Conservation (phyloP, 805 yeast genomes). For the Pichia exigua region DNA sequence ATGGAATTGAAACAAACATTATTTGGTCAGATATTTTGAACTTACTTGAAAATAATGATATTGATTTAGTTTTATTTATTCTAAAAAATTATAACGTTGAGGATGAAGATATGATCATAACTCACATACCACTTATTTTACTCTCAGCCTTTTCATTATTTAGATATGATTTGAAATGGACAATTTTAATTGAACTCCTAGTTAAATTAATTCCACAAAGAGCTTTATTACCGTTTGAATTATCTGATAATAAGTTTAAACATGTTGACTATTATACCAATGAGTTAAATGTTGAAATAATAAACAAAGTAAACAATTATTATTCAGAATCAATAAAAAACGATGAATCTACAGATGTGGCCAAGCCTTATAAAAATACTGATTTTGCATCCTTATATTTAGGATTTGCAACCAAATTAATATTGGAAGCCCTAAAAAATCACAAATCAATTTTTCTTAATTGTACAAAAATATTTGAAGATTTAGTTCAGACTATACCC, state of each 20-base stretch:
- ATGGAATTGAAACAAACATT: slow-evolving; percentile 70
- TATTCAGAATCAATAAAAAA: slow-evolving; percentile 10
- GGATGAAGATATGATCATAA: slow-evolving; percentile 79
- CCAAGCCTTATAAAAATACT: slow-evolving; percentile 35
- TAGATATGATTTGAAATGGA: slow-evolving; percentile 26
- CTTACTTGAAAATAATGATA: slow-evolving; percentile 32
- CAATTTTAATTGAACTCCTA: slow-evolving; percentile 34
- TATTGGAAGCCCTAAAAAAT: slow-evolving; percentile 12
- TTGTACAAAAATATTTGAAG: slow-evolving; percentile 29
- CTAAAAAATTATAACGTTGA: slow-evolving; percentile 59
- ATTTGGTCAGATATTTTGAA: slow-evolving; percentile 65
- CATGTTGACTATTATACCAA: slow-evolving; percentile 6
- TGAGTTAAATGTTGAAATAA: slow-evolving; percentile 10
- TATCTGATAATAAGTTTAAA: slow-evolving; percentile 24
- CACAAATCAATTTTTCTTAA: slow-evolving; percentile 21
- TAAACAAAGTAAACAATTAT: slow-evolving; percentile 12
- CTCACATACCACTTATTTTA: slow-evolving; percentile 68
- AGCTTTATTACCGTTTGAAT: slow-evolving; percentile 49
- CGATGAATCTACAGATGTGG: neutral
- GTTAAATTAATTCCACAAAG: slow-evolving; percentile 55
- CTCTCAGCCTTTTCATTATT: slow-evolving; percentile 33
- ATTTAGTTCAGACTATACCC: slow-evolving; percentile 41
- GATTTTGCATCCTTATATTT: slow-evolving; percentile 37
- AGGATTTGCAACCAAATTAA: slow-evolving; percentile 23
- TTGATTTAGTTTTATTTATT: slow-evolving; percentile 51